Evolutionary conservation across 2,329 filamentous ascomycete species (phyloP).

Genomic region (Ophiocordyceps camponoti-saundersi): DNA sequence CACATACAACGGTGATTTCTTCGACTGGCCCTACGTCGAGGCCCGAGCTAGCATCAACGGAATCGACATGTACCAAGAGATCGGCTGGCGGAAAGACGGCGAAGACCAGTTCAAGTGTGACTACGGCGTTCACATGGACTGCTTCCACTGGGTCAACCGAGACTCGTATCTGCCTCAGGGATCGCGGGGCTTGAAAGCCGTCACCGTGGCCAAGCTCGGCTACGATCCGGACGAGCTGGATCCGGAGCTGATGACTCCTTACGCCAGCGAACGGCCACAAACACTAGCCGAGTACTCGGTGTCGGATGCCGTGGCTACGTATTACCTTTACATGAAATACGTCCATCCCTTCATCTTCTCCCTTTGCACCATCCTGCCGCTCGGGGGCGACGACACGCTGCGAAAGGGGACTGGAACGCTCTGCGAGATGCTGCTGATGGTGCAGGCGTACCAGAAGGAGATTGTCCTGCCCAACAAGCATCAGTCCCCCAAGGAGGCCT

Average conservation of each 20-base stretch:
- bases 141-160: constrained; percentile 96
- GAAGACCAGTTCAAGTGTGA: constrained; percentile 95
- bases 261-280: constrained; percentile 79
- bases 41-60: constrained; percentile 81
- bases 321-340: constrained; percentile 99
- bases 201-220: constrained; percentile 92
- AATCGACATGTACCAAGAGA: constrained; percentile 98
- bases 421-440: constrained; percentile 99
- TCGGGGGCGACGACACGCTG: constrained; percentile 82
- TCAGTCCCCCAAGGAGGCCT: constrained; percentile 73
- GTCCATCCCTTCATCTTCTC: constrained; percentile 99
- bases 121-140: constrained; percentile 97
- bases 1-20: constrained; percentile 99
- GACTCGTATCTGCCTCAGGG: constrained; percentile 96
- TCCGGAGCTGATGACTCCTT: constrained; percentile 90
- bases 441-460: constrained; percentile 81
- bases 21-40: constrained; percentile 99
- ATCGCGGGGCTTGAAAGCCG: constrained; percentile 90
- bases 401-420: constrained; percentile 94
- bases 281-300: constrained; percentile 95
- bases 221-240: constrained; percentile 98
- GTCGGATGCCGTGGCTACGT: constrained; percentile 95
- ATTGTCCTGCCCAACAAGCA: constrained; percentile 97
- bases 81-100: constrained; percentile 85
- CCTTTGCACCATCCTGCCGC: constrained; percentile 84